Base-by-base conservation (phyloP, 192 early-diverging fungal genomes). In the Coemansia sp. region DNA sequence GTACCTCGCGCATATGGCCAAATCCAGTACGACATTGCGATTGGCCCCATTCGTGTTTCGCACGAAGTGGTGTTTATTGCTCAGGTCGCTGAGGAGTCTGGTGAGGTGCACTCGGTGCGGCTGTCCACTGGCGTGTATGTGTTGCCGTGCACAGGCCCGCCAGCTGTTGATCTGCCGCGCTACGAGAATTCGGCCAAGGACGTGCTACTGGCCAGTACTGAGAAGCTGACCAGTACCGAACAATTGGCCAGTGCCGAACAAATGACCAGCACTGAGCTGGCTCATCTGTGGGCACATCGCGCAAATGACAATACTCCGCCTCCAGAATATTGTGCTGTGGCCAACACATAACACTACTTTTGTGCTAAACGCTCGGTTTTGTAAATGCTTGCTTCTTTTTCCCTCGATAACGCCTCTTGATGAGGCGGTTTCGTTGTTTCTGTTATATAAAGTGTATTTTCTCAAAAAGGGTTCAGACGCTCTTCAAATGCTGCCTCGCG, bases 131-230 rank as follows among this genome's bases (percentile, higher is more conserved):
- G 57, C 9, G 52, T 74, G 14, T 80, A 68, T 16, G 72, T 74
- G 37, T 29, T 74, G 12, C 78, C 78, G 24, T 16, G 29, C 20
- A n/a, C 32, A 10, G 59, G 18, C 4, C 41, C 54, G 14, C 60
- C 23, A 18, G n/a, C 32, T 13, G 24, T 54, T 10, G 78, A 65
- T 6, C 61, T 80, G 43, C 78, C 78, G 22, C 61, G 72, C 38
- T 80, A 80, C 47, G 78, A 74, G 57, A 57, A 74, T 54, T 60
- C 62, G 2, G 68, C 56, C 59, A 80, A 62, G 27, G 78, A 80
- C 47, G 54, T 61, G 14, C 67, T 80, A 11, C 68, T 74, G 26
- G 72, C 71, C 29, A 55, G 47, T 19, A 19, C 47, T 19, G 47
- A 18, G 53, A 57, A 74, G 47, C 58, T 59, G 2, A 62, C 56